phyloP scores from a whole-genome alignment of 305 asterid genomes.

The Ajuga reptans region DNA sequence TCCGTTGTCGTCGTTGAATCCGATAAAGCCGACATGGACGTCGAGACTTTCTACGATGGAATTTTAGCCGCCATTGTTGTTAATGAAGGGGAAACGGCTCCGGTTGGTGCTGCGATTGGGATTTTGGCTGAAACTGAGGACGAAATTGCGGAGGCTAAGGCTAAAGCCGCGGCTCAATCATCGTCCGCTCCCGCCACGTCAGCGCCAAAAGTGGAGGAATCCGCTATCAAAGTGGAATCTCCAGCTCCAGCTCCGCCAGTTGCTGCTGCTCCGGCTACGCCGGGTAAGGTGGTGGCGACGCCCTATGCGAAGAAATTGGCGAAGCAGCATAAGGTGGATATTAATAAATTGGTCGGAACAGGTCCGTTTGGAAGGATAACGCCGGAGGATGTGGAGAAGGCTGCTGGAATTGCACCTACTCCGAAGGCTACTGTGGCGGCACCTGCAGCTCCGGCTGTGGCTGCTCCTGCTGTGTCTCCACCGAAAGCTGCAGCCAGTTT shows the following conservation, averaged over 20 bases:
- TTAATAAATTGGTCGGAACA: conserved; percentile 54
- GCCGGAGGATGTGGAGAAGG: conserved; percentile 85
- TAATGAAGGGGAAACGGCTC: conserved; percentile 70
- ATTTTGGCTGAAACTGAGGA: conserved; percentile 71
- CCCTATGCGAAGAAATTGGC: conserved; percentile 90
- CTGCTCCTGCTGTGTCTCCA: conserved; percentile 32
- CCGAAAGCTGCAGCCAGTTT: conserved; percentile 31
- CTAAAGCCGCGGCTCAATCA: conserved; percentile 49
- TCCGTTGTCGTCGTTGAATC: conserved; percentile 91
- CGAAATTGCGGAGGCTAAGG: conserved; percentile 67
- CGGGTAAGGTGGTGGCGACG: conserved; percentile 68
- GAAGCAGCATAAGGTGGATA: conserved; percentile 73
- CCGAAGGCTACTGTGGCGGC: conserved; percentile 34
- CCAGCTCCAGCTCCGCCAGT: conserved; percentile 23
- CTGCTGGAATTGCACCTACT: conserved; percentile 56
- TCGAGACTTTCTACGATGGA: conserved; percentile 82
- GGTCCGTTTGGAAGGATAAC: conserved; percentile 88
- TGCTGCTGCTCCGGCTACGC: conserved; percentile 33
- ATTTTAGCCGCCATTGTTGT: conserved; percentile 79
- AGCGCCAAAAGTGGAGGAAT: conserved; percentile 24
- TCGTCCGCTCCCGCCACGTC: conserved; percentile 28
- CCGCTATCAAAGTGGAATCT: conserved; percentile 27
- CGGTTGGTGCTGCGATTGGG: conserved; percentile 76
- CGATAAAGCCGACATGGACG: conserved; percentile 97
- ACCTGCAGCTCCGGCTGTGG: conserved; percentile 22